Conservation (phyloP, 352 stramenopile species). For the Aphanomyces astaci region DNA sequence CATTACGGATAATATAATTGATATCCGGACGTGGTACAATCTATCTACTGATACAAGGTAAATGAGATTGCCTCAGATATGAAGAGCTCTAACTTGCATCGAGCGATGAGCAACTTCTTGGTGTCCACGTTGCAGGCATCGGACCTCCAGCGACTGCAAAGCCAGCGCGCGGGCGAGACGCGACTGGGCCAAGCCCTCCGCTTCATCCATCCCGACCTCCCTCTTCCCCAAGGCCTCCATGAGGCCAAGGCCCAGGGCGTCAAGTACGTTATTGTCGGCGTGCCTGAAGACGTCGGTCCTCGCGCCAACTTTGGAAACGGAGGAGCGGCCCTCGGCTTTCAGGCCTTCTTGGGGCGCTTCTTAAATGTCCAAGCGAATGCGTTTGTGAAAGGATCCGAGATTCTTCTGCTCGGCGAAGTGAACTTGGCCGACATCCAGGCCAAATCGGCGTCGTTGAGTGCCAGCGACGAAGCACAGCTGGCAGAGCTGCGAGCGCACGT, state of each 20-base stretch:
- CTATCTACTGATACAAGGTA: constrained; percentile 6
- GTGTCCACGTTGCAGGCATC: constrained; percentile 5
- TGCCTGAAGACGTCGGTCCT: constrained; percentile 19
- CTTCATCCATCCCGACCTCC: constrained; percentile 13
- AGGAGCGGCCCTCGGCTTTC: constrained; percentile 16
- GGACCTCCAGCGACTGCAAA: constrained; percentile 20
- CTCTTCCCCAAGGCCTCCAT: background rate
- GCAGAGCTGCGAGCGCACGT: background rate
- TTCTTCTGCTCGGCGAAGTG: constrained; percentile 19
- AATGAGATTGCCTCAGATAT: background rate
- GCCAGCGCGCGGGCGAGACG: constrained; percentile 19
- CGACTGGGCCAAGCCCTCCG: constrained; percentile 14
- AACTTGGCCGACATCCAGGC: constrained; percentile 15
- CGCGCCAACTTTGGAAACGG: constrained; percentile 23
- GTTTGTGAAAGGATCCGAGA: constrained; percentile 14
- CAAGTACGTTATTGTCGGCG: constrained; percentile 16
- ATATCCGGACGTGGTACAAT: too few species aligned
- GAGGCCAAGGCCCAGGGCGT: constrained; percentile 1
- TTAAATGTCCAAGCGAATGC: constrained; percentile 22
- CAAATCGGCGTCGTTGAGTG: background rate
- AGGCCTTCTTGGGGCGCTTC: constrained; percentile 18
- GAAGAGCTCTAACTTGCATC: background rate
- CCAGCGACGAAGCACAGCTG: constrained; percentile 13
- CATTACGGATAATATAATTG: background rate
- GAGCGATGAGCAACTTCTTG: constrained; percentile 23